phyloP scores from a whole-genome alignment of 352 stramenopile genomes.

The Globisporangium middletonii region DNA sequence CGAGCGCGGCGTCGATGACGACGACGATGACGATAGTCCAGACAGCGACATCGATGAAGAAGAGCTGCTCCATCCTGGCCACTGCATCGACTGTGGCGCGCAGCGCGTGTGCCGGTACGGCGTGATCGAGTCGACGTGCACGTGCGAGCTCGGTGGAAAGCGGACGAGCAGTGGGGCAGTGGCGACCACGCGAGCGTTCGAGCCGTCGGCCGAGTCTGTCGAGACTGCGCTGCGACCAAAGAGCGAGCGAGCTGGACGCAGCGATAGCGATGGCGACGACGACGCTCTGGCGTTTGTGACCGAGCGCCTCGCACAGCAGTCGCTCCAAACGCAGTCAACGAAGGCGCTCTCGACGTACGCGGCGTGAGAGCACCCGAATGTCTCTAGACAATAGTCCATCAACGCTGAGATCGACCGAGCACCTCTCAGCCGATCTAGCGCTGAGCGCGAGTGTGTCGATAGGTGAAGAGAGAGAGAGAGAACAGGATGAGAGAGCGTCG shows the following conservation, averaged over 20 bases:
- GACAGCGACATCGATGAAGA: slow-evolving; percentile 6
- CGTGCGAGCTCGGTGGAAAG: slow-evolving; percentile 19
- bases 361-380: background rate
- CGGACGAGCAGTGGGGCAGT: background rate
- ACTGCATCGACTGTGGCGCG: slow-evolving; percentile 36
- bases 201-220: background rate
- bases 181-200: background rate
- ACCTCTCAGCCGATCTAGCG: no score
- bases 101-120: slow-evolving; percentile 41
- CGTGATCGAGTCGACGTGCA: slow-evolving; percentile 35
- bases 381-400: background rate
- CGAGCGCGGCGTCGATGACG: slow-evolving; percentile 7
- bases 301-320: slow-evolving; percentile 24
- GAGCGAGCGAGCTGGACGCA: background rate
- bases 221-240: background rate
- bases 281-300: slow-evolving; percentile 22
- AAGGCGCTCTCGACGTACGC: slow-evolving; percentile 3
- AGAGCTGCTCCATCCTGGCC: slow-evolving; percentile 17
- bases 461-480: background rate
- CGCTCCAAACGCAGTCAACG: background rate
- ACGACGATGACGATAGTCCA: slow-evolving; percentile 10
- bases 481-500: background rate
- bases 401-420: no score
- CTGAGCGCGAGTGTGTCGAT: background rate
- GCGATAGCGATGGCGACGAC: slow-evolving; percentile 10